A percentile compares a stretch with the other conserved stretches of the same genome.
phyloP scores from a whole-genome alignment of 1,139 yeast species.

The Diutina mesorugosa region DNA sequence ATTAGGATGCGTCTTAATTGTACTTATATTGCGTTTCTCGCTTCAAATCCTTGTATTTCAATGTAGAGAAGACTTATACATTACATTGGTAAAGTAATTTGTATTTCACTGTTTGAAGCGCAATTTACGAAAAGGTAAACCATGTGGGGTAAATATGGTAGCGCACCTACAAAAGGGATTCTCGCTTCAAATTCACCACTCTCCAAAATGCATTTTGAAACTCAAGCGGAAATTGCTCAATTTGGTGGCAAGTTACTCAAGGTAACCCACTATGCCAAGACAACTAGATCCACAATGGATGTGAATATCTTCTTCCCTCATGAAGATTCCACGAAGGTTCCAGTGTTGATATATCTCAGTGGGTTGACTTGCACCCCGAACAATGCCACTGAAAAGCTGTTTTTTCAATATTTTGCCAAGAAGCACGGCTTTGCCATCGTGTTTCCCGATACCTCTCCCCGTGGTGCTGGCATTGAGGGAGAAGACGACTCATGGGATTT shows the following conservation, averaged over 20 bases:
- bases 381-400: conserved; percentile 92
- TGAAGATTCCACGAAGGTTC: conserved; percentile 22
- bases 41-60: not conserved
- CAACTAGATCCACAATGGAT: conserved; percentile 64
- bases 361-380: conserved; percentile 92
- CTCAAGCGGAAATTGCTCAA: not conserved
- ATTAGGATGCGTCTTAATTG: not conserved
- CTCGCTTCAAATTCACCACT: no score
- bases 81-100: no score
- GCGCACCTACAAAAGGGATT: not conserved
- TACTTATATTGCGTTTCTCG: not conserved
- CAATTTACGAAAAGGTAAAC: not conserved
- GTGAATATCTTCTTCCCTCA: conserved; percentile 71
- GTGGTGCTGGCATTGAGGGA: conserved; percentile 76
- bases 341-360: conserved; percentile 70
- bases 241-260: conserved; percentile 21
- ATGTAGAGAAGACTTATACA: no score
- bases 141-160: not conserved
- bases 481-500: conserved; percentile 82
- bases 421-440: conserved; percentile 77
- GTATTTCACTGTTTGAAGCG: no score
- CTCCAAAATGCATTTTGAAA: not conserved
- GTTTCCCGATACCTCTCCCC: conserved; percentile 94
- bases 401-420: conserved; percentile 70
- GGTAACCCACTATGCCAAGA: conserved; percentile 55